A percentile compares a stretch with the other conserved stretches of the same genome.
phyloP scores from a whole-genome alignment of 192 early-diverging fungal species.

The Backusella liffmaniae region DNA sequence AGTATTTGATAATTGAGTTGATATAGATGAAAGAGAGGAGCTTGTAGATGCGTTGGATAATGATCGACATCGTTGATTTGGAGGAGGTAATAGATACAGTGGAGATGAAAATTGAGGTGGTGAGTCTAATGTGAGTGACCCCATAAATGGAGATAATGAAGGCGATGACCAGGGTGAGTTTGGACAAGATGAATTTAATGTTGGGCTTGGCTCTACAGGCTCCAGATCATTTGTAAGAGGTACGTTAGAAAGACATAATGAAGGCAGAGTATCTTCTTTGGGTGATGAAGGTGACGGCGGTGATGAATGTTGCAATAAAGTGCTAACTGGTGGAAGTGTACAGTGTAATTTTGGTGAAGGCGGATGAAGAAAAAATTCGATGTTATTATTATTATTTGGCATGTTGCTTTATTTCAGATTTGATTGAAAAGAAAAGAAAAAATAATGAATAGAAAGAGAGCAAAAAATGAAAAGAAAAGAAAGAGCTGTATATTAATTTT shows the following conservation, averaged over 20 bases:
- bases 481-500: constrained; percentile 12
- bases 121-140: background rate
- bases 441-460: background rate
- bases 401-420: background rate
- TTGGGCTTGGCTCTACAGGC: constrained; percentile 7
- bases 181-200: constrained; percentile 15
- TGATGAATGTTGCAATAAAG: background rate
- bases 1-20: background rate
- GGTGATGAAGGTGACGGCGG: background rate
- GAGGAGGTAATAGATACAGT: constrained; percentile 14
- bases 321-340: constrained; percentile 22
- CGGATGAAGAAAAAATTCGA: constrained; percentile 29
- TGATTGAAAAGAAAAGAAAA: background rate
- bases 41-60: constrained; percentile 20
- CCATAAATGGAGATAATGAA: constrained; percentile 16
- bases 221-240: background rate
- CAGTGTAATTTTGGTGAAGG: constrained; percentile 19
- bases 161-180: constrained; percentile 14
- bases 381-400: constrained; percentile 20
- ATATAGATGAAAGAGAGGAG: background rate
- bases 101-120: background rate
- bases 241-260: constrained; percentile 12
- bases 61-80: constrained; percentile 9
- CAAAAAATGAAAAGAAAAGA: background rate
- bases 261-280: constrained; percentile 6